Evolutionary conservation across 306 rosid species (phyloP).

Genomic region (Pachyrhizus erosus): DNA sequence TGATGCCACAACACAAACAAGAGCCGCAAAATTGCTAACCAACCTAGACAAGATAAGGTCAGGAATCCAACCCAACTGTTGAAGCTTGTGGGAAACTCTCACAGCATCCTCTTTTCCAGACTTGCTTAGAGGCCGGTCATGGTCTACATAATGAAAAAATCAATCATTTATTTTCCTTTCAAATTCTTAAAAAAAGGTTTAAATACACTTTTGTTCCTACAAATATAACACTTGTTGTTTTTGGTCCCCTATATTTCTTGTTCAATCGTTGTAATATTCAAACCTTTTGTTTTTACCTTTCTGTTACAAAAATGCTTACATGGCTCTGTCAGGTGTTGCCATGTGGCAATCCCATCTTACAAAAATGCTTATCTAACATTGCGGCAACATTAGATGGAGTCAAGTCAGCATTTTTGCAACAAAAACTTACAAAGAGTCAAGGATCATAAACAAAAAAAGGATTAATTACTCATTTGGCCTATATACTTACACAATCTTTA

Average conservation of each 20-base stretch:
- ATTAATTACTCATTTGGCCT: no score
- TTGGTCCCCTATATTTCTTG: not conserved
- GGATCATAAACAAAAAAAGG: no score
- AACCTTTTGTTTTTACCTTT: not conserved
- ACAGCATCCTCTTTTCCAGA: conserved; percentile 78
- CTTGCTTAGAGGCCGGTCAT: conserved; percentile 92
- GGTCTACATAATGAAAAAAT: conserved; percentile 54
- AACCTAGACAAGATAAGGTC: conserved; percentile 91
- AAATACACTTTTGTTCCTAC: not conserved
- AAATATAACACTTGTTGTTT: not conserved
- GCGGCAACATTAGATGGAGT: not conserved
- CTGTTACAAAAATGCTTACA: not conserved
- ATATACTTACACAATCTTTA: no score
- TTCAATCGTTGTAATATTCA: not conserved
- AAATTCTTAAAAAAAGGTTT: not conserved
- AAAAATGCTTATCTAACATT: not conserved
- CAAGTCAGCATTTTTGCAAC: not conserved
- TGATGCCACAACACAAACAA: not conserved
- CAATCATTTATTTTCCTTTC: conserved; percentile 1
- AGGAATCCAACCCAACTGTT: conserved; percentile 91
- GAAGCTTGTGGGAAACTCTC: conserved; percentile 72
- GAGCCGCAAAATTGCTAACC: conserved; percentile 57
- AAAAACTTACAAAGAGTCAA: no score
- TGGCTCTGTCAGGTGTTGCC: no score
- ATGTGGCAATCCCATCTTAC: not conserved